Evolutionary conservation across 345 rosid species (phyloP).

Genomic region (Syzygium jambos): DNA sequence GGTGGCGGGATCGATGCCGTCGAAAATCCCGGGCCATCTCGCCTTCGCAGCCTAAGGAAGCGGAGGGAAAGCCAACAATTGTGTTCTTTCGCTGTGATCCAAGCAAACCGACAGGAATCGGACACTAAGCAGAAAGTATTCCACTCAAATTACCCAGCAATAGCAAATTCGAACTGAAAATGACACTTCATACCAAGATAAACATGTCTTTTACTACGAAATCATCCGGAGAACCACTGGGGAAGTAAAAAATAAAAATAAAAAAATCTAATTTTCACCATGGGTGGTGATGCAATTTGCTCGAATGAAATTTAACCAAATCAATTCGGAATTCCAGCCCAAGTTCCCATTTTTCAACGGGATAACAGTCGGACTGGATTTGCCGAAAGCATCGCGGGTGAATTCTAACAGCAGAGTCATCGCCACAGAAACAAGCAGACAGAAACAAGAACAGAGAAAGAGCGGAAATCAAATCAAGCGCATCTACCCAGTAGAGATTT

Average conservation of each 20-base stretch:
- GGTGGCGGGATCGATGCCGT: too few relatives aligned
- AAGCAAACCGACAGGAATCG: not conserved
- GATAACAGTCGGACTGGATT: not conserved
- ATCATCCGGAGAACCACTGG: not conserved
- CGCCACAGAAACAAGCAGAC: not conserved
- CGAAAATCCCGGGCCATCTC: too few relatives aligned
- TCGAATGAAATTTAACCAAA: not conserved
- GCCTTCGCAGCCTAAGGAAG: too few relatives aligned
- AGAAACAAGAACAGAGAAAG: not conserved
- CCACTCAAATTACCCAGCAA: not conserved
- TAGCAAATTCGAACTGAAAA: not conserved
- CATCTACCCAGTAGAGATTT: not conserved
- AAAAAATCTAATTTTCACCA: not conserved
- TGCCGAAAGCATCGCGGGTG: not conserved
- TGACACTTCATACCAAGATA: not conserved
- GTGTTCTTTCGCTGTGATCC: not conserved
- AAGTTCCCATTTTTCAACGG: not conserved
- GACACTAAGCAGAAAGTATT: not conserved
- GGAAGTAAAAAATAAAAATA: not conserved
- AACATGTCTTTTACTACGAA: not conserved
- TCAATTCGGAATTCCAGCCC: not conserved
- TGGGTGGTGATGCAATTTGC: not conserved
- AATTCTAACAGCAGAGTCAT: not conserved
- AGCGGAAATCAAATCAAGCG: not conserved
- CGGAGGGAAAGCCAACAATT: not conserved